A percentile compares a stretch with the other conserved stretches of the same genome.
Evolutionary conservation across 176 grass and related monocot species (phyloP).

Genomic region (Bothriochloa decipiens): DNA sequence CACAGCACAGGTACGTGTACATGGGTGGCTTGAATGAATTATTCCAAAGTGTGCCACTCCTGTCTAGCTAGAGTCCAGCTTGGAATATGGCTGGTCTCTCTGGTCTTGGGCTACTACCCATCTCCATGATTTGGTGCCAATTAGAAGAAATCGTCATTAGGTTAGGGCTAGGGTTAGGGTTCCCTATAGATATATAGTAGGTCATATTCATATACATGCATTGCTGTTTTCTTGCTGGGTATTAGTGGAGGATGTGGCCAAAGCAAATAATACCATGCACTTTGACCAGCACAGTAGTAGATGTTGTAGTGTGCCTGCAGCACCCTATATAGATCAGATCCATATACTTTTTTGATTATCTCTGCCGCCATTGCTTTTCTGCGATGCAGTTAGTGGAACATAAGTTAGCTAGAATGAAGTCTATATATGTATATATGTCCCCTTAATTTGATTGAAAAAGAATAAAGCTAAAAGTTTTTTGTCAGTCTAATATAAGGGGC

Average conservation of each 20-base stretch:
- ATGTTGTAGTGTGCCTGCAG: neutral
- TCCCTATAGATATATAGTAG: conserved; percentile 33
- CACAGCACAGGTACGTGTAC: neutral
- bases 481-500: neutral
- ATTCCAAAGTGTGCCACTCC: conserved; percentile 39
- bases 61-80: conserved; percentile 43
- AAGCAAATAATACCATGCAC: neutral
- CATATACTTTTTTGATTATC: neutral
- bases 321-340: neutral
- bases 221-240: conserved; percentile 26
- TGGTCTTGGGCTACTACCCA: neutral
- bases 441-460: conserved; percentile 3
- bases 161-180: conserved; percentile 41
- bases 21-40: conserved; percentile 33
- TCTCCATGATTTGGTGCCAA: conserved; percentile 47
- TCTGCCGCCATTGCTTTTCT: neutral
- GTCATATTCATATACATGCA: neutral
- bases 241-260: conserved; percentile 33
- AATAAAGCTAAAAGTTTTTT: neutral
- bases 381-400: neutral
- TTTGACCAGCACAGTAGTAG: conserved; percentile 42
- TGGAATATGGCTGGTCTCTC: conserved; percentile 41
- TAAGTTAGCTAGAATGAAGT: neutral
- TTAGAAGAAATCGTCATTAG: conserved; percentile 9
- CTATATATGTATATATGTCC: neutral